Percentiles rank a stretch among this genome's conserved stretches.
Evolutionary conservation across 352 stramenopile genomes (phyloP).

Genomic region (Pythium phragmitis): DNA sequence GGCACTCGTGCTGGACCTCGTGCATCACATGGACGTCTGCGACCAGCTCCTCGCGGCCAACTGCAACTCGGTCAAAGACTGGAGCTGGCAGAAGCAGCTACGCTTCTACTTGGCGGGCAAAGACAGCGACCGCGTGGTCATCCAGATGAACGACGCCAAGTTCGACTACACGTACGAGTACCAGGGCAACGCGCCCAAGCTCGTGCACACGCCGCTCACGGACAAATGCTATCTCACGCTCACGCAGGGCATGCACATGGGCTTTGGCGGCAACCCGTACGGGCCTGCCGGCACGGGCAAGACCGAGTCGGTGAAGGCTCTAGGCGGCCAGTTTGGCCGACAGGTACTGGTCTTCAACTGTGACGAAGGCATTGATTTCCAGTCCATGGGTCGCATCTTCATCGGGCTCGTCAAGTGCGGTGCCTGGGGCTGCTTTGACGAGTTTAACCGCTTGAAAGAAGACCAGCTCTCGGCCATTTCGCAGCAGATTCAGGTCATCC

Average conservation of each 20-base stretch:
- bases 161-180: slow-evolving; percentile 92
- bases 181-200: slow-evolving; percentile 85
- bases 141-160: slow-evolving; percentile 52
- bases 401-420: slow-evolving; percentile 88
- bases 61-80: slow-evolving; percentile 58
- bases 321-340: slow-evolving; percentile 77
- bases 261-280: slow-evolving; percentile 88
- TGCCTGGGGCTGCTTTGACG: slow-evolving; percentile 91
- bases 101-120: slow-evolving; percentile 71
- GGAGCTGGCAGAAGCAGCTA: slow-evolving; percentile 89
- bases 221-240: slow-evolving; percentile 91
- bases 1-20: slow-evolving; percentile 92
- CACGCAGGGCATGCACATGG: slow-evolving; percentile 84
- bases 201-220: slow-evolving; percentile 89
- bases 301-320: slow-evolving; percentile 90
- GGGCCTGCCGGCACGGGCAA: slow-evolving; percentile 91
- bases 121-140: slow-evolving; percentile 26
- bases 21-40: slow-evolving; percentile 95
- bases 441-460: slow-evolving; percentile 91
- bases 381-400: slow-evolving; percentile 89
- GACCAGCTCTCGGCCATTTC: slow-evolving; percentile 88
- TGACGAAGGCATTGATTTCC: slow-evolving; percentile 89
- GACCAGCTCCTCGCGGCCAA: slow-evolving; percentile 79
- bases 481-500: slow-evolving; percentile 90
- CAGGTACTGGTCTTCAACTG: slow-evolving; percentile 89